A percentile compares a stretch with the other conserved stretches of the same genome.
These are phyloP conservation scores for Claviceps digitariae DNA, from an alignment of 2,329 filamentous ascomycete genomes.

Conservation along the genomic window DNA sequence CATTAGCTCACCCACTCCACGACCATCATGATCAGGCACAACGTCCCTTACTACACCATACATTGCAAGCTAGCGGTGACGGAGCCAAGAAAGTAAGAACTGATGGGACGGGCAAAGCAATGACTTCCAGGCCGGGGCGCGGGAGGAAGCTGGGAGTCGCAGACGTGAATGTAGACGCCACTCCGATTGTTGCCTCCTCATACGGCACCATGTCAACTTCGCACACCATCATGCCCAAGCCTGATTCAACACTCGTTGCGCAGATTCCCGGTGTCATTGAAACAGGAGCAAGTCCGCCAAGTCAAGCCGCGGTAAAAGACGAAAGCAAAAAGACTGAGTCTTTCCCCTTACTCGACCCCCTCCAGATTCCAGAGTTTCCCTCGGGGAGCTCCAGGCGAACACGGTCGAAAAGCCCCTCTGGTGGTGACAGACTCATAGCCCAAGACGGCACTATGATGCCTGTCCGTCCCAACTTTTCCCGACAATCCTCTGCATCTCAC, in stretches of 20 bases:
- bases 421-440: slow-evolving; percentile 3
- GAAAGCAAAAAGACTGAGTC: slow-evolving; percentile 6
- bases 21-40: slow-evolving; percentile 5
- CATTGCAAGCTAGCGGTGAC: background rate
- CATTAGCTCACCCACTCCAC: slow-evolving; percentile 13
- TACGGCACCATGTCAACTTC: slow-evolving; percentile 22
- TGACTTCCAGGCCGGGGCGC: slow-evolving; percentile 8
- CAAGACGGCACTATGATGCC: slow-evolving; percentile 13
- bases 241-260: slow-evolving; percentile 3
- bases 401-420: slow-evolving; percentile 14
- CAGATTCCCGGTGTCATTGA: slow-evolving; percentile 6
- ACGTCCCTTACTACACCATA: slow-evolving; percentile 11
- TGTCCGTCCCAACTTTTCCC: slow-evolving; percentile 33
- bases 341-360: slow-evolving; percentile 12
- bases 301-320: background rate
- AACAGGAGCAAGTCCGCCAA: background rate
- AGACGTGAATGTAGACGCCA: background rate
- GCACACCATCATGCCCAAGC: slow-evolving; percentile 6
- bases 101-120: slow-evolving; percentile 4
- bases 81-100: background rate
- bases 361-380: slow-evolving; percentile 5
- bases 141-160: slow-evolving; percentile 6
- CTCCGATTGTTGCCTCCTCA: slow-evolving; percentile 11
- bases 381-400: slow-evolving; percentile 8
- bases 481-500: slow-evolving; percentile 39